Base-by-base conservation (phyloP, 805 yeast genomes). In the Tetrapisispora fleetii region DNA sequence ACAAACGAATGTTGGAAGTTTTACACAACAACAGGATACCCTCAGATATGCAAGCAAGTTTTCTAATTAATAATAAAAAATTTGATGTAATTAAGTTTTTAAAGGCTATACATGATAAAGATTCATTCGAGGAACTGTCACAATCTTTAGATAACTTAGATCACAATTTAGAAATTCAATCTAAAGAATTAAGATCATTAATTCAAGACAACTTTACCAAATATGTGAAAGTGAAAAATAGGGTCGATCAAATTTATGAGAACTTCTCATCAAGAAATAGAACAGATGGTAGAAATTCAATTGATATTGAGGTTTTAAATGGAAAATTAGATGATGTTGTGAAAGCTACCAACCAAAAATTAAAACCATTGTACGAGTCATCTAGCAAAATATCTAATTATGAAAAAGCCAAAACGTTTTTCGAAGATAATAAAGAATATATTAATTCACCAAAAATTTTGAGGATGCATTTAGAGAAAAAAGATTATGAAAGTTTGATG, bases 161-260 rank as follows among this genome's bases (percentile, higher is more conserved):
- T 48, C 53, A 59, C 22, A 71, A 77, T 19, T 72, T 83, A 32
- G 67, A 71, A 7, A 63, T 70, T 2, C 77, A 77, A 53, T 75
- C 79, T 37, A 68, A 71, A 9, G 75, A 75, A 18, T 62, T 81
- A 56, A 74, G 76, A 49, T 56, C 60, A 16, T 62, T 81, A 39
- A 78, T 83, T 16, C 79, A 79, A 53, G 65, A 72, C 14, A 85
- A 84, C 58, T 82, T 79, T 54, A 75, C 78, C 47, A 72, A 75
- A 54, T 83, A 82, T 53, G 85, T 85, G 32, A 76, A 75, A 52
- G 73, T 81, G 27, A 85, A 85, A 57, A 76, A 82, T 22, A 69
- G 78, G 3, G 65, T 85, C 36, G 90, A 84, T 58, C 73, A 73
- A 27, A 79, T 83, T 4, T 75, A 79, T 51, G 68, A 64, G 19